phyloP scores from a whole-genome alignment of 768 basidiomycete species.

The Lentinula lateritia region DNA sequence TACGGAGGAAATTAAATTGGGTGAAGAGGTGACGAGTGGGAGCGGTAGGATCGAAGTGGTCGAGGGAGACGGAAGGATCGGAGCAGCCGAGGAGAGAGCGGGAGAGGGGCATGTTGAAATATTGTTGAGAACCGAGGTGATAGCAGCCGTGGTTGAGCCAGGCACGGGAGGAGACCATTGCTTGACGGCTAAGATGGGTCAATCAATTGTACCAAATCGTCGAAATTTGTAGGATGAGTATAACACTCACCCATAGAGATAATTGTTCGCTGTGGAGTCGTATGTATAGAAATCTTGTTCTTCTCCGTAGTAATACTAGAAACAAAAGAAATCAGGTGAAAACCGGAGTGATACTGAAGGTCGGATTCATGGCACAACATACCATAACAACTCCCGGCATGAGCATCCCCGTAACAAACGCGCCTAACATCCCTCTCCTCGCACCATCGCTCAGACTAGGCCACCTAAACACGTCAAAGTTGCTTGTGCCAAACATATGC shows the following conservation, averaged over 20 bases:
- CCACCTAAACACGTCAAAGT: conserved; percentile 96
- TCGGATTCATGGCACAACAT: conserved; percentile 17
- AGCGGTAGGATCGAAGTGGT: conserved; percentile 90
- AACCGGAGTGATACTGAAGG: background rate
- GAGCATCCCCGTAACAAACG: conserved; percentile 73
- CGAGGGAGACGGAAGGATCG: conserved; percentile 89
- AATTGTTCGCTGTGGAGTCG: conserved; percentile 87
- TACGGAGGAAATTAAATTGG: conserved; percentile 69
- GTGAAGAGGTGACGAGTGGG: conserved; percentile 69
- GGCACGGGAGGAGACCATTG: conserved; percentile 78
- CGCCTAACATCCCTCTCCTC: conserved; percentile 65
- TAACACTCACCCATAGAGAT: conserved; percentile 71
- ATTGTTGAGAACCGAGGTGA: conserved; percentile 82
- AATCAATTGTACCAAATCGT: conserved; percentile 3
- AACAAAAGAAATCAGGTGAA: background rate
- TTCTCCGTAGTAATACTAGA: conserved; percentile 80
- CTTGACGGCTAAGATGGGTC: conserved; percentile 65
- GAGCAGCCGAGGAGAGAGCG: conserved; percentile 75
- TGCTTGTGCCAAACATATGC: conserved; percentile 88
- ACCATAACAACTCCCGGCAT: conserved; percentile 89
- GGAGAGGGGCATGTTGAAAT: conserved; percentile 89
- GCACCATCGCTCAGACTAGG: conserved; percentile 83
- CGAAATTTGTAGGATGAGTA: too few species aligned
- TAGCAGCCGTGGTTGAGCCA: conserved; percentile 97
- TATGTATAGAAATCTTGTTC: conserved; percentile 87